These are phyloP conservation scores for Backusella westeae DNA, from an alignment of 192 early-diverging fungal genomes.

Conservation along the genomic window DNA sequence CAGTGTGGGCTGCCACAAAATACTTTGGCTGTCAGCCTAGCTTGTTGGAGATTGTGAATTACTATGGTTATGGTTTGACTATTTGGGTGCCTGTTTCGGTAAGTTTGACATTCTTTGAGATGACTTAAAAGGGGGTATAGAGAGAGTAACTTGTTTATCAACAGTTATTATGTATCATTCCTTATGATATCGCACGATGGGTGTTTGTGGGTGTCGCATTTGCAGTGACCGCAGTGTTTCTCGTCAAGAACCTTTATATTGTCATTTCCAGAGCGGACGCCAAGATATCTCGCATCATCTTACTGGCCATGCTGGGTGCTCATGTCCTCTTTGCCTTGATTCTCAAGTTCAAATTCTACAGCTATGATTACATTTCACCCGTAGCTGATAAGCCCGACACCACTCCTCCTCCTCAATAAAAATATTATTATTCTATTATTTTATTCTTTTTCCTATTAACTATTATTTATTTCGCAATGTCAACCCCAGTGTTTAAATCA, in stretches of 20 bases:
- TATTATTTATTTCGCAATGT: background rate
- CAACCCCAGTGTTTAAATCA: conserved; percentile 23
- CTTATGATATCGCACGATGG: conserved; percentile 81
- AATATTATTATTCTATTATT: background rate
- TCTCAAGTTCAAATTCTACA: conserved; percentile 88
- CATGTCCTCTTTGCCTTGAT: conserved; percentile 71
- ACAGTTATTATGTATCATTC: conserved; percentile 80
- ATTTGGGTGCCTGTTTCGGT: conserved; percentile 93
- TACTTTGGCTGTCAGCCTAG: conserved; percentile 82
- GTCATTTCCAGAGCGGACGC: conserved; percentile 69
- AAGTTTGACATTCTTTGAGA: conserved; percentile 9
- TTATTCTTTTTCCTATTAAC: background rate
- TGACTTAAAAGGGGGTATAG: background rate
- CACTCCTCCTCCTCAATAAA: background rate
- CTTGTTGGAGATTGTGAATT: conserved; percentile 83
- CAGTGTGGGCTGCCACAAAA: conserved; percentile 79
- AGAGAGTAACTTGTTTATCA: background rate
- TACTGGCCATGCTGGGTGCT: conserved; percentile 61
- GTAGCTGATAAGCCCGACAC: background rate
- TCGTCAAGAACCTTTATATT: conserved; percentile 55
- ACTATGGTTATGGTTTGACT: conserved; percentile 91
- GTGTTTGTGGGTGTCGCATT: conserved; percentile 74
- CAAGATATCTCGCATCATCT: conserved; percentile 65
- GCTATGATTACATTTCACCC: conserved; percentile 41
- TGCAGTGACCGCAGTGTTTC: conserved; percentile 54